These are phyloP conservation scores for Eucalyptus polybractea DNA, from an alignment of 345 rosid species.

Conservation along the genomic window DNA sequence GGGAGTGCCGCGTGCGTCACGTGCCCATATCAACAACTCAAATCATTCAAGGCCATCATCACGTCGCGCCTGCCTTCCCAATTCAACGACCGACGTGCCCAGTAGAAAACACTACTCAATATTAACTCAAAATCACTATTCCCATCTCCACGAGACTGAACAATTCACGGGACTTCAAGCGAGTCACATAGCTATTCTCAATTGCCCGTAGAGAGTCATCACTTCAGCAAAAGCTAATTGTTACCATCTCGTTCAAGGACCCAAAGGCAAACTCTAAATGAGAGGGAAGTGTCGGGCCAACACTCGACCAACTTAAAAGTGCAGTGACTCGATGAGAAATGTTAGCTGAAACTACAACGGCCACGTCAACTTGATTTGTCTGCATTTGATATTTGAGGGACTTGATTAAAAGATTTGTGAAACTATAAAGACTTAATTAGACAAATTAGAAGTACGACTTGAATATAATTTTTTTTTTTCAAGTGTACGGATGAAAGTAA, in stretches of 20 bases:
- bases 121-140: neutral
- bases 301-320: neutral
- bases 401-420: neutral
- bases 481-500: neutral
- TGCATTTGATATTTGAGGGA: neutral
- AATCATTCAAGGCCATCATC: neutral
- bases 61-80: neutral
- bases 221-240: neutral
- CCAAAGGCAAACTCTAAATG: neutral
- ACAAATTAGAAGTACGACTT: accelerated
- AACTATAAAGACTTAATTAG: neutral
- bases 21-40: neutral
- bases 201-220: neutral
- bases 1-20: neutral
- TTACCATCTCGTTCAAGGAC: neutral
- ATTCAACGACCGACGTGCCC: neutral
- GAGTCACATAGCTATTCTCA: neutral
- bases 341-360: neutral
- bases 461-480: neutral
- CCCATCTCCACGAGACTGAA: neutral
- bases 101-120: neutral
- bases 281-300: neutral
- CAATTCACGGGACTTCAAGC: neutral
- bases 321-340: neutral
- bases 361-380: neutral